Evolutionary conservation across 2,329 filamentous ascomycete species (phyloP).

Genomic region (Apiospora pterosperma): DNA sequence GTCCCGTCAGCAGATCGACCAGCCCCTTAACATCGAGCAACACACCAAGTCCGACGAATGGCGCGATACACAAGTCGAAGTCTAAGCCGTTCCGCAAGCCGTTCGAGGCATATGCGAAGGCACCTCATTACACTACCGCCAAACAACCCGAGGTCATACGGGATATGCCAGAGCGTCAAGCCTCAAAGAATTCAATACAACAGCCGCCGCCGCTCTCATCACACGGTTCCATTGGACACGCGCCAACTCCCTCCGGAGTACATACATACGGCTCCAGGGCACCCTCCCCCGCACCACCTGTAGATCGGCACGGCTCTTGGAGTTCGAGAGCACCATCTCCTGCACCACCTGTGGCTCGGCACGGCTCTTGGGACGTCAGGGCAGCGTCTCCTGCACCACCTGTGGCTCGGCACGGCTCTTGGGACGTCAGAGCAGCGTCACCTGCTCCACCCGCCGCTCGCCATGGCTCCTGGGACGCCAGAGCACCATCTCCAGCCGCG

Average conservation of each 20-base stretch:
- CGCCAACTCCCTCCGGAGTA: slow-evolving; percentile 12
- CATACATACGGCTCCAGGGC: slow-evolving; percentile 17
- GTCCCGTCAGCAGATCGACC: slow-evolving; percentile 63
- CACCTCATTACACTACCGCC: slow-evolving; percentile 62
- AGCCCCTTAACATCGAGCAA: slow-evolving; percentile 57
- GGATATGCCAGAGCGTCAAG: slow-evolving; percentile 27
- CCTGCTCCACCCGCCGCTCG: slow-evolving; percentile 24
- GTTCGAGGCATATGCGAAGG: slow-evolving; percentile 64
- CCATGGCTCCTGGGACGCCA: neutral
- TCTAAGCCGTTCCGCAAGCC: slow-evolving; percentile 63
- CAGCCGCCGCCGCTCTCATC: neutral
- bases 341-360: slow-evolving; percentile 3
- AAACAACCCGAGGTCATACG: slow-evolving; percentile 58
- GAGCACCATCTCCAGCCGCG: slow-evolving; percentile 26
- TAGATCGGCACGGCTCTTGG: slow-evolving; percentile 12
- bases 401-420: neutral
- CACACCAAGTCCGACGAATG: slow-evolving; percentile 49
- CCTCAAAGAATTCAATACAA: neutral
- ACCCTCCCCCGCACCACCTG: slow-evolving; percentile 21
- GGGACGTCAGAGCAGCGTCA: slow-evolving; percentile 21
- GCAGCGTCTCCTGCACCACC: neutral
- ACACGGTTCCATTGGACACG: neutral
- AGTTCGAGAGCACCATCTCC: neutral
- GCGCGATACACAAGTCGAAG: slow-evolving; percentile 50
- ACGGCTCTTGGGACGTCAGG: slow-evolving; percentile 9